Base-by-base conservation (phyloP, 2,329 filamentous ascomycete genomes). In the Colletotrichum sp. region DNA sequence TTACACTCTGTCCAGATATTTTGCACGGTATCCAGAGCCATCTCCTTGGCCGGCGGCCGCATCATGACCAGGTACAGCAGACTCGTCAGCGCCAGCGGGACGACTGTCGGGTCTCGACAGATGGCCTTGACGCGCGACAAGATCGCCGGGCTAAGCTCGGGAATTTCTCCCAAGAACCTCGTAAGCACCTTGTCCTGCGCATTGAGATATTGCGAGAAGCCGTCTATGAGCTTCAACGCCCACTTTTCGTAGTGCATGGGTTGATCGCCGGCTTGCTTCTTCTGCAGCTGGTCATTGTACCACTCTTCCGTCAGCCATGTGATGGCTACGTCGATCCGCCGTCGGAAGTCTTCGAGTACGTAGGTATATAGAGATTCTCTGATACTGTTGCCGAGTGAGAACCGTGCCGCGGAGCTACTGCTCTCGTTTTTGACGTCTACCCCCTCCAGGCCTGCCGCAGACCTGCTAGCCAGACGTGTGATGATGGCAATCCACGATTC, bases 291-390 rank as follows among this genome's bases (percentile, higher is more conserved):
- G 83, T 99, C 96, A 80, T 96, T 98, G 84, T 98, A 99, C 96
- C 97, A 99, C 85, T 99, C 97, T 84, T 99, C 97, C 80, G 94
- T 98, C 18, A 99, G 89, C 97, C 97, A 99, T 9, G 94, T 93
- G 68, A 99, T 95, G 2, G 96, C 96, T 26, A 97, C 91, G 79
- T 98, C 96, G 77, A 99, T 96, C 59, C 97, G 93, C 77, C 91
- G 93, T 71, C 96, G 93, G 86, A 98, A 99, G 82, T 99, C 96
- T 78, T 98, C 95, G 77, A 99, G 91, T 64, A 99, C 91, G 83
- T 98, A 98, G 70, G 92, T 90, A 84, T 96, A 97, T 3, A 99
- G 87, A 9, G 92, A 90, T 79, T 98, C 94, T 68, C 97, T 92
- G 78, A 99, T 95, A 8, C 90, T 90, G 81, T 94, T 90, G 79